Evolutionary conservation across 1,284 basidiomycete species (phyloP).

Genomic region (Fomitopsis palustris): DNA sequence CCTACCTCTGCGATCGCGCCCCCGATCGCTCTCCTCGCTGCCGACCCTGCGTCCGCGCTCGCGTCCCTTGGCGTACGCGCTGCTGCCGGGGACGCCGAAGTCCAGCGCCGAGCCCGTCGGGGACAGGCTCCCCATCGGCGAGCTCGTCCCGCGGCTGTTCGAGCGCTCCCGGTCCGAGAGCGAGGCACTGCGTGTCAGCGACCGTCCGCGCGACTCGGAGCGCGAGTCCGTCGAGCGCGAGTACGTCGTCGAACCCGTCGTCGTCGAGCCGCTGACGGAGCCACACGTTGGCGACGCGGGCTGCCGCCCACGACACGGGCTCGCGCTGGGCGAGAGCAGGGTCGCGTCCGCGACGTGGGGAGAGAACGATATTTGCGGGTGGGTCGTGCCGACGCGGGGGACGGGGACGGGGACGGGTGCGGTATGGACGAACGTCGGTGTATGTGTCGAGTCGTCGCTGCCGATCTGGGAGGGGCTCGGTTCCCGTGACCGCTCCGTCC

Average conservation of each 20-base stretch:
- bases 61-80: conserved; percentile 27
- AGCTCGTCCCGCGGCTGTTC: conserved; percentile 34
- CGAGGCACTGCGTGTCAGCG: conserved; percentile 48
- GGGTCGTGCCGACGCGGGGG: conserved; percentile 16
- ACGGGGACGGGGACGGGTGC: conserved; percentile 18
- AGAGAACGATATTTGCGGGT: conserved; percentile 14
- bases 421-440: conserved; percentile 14
- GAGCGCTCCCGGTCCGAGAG: conserved; percentile 44
- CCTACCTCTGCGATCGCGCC: conserved; percentile 43
- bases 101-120: conserved; percentile 45
- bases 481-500: conserved; percentile 27
- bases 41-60: conserved; percentile 20
- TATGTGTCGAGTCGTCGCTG: conserved; percentile 5
- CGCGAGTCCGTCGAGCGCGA: conserved; percentile 28
- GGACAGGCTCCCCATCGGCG: conserved; percentile 57
- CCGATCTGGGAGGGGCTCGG: conserved; percentile 15
- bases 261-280: conserved; percentile 28
- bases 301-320: conserved; percentile 21
- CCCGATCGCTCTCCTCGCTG: conserved; percentile 26
- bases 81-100: conserved; percentile 27
- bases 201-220: conserved; percentile 43
- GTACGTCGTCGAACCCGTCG: conserved; percentile 26
- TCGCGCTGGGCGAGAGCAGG: conserved; percentile 25
- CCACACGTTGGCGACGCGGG: conserved; percentile 10
- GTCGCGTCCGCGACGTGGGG: conserved; percentile 16